Evolutionary conservation across 305 asterid species (phyloP).

Genomic region (Solanum hybrid): DNA sequence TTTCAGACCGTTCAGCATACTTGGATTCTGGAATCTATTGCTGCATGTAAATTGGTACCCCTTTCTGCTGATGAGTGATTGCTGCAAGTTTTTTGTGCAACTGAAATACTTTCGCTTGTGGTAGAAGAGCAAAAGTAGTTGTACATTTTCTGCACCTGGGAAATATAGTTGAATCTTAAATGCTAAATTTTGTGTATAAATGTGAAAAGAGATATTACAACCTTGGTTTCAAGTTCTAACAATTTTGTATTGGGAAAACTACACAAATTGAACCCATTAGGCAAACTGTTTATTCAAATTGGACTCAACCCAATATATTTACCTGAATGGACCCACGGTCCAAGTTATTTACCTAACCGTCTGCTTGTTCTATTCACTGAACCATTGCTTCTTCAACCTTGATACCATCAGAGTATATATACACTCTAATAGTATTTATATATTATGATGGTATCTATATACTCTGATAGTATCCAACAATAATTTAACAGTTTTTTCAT

Average conservation of each 20-base stretch:
- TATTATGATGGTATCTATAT: neutral
- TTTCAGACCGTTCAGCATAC: constrained; percentile 54
- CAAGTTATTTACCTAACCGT: neutral
- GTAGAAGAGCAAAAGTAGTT: neutral
- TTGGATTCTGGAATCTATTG: constrained; percentile 84
- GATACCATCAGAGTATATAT: neutral
- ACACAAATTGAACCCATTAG: neutral
- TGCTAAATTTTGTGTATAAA: neutral
- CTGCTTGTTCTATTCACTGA: neutral
- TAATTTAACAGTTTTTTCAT: too few relatives aligned
- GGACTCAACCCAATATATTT: neutral
- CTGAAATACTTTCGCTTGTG: neutral
- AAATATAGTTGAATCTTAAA: neutral
- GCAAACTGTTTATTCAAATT: neutral
- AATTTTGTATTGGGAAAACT: neutral
- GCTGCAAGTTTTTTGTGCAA: neutral
- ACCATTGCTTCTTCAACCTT: too few relatives aligned
- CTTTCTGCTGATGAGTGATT: constrained; percentile 6
- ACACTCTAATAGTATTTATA: too few relatives aligned
- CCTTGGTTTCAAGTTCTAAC: neutral
- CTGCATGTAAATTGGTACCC: constrained; percentile 51
- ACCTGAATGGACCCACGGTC: neutral
- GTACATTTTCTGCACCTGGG: neutral
- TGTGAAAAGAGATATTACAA: neutral
- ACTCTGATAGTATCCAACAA: neutral